A percentile compares a stretch with the other conserved stretches of the same genome.
phyloP scores from a whole-genome alignment of 106 monocot genomes.

The Phalaenopsis equestris region DNA sequence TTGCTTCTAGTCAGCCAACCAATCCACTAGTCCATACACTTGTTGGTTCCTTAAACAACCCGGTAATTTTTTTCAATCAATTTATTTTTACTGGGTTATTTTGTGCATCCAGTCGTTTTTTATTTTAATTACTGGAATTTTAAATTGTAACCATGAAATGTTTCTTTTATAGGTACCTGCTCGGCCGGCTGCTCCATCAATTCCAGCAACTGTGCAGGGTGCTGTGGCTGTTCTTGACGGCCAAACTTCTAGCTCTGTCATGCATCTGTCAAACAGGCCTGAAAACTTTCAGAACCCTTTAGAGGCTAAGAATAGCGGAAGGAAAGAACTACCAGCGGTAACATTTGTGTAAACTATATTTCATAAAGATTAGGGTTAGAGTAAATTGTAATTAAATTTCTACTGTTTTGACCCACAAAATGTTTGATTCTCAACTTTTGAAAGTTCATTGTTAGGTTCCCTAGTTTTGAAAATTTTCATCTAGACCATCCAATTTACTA shows the following conservation, averaged over 20 bases:
- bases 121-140: neutral
- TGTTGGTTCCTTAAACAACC: constrained; percentile 13
- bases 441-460: neutral
- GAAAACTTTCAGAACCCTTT: constrained; percentile 8
- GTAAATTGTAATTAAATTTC: neutral
- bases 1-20: neutral
- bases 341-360: constrained; percentile 5
- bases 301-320: constrained; percentile 25
- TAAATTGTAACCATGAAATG: neutral
- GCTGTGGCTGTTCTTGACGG: constrained; percentile 6
- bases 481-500: neutral
- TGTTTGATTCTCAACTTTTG: neutral
- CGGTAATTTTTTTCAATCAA: constrained; percentile 11
- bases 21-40: constrained; percentile 1
- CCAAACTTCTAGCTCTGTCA: constrained; percentile 9
- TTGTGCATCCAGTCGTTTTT: neutral
- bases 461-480: neutral
- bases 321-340: constrained; percentile 54
- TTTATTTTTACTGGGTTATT: constrained; percentile 3
- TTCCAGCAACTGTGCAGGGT: constrained; percentile 15
- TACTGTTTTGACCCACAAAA: neutral
- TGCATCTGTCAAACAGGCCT: constrained; percentile 9
- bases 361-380: neutral
- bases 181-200: constrained; percentile 9
- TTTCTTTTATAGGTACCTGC: constrained; percentile 1